These are phyloP conservation scores for Wallacemonas collosoma DNA, from an alignment of 208 protist species.

Conservation along the genomic window DNA sequence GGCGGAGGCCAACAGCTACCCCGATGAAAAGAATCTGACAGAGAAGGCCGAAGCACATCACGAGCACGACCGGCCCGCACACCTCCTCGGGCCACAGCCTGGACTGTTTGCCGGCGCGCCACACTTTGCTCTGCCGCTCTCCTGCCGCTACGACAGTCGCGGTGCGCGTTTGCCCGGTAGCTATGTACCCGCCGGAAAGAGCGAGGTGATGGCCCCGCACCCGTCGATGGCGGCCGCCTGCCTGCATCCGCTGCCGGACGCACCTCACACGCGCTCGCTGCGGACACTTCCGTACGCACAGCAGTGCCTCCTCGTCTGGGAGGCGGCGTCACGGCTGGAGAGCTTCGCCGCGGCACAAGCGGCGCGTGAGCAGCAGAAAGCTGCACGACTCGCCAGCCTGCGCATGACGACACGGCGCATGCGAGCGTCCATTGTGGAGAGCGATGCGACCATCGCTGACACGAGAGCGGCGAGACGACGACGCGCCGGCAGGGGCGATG, in stretches of 20 bases:
- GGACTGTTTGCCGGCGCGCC: neutral
- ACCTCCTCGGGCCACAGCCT: neutral
- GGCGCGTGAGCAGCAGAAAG: constrained; percentile 22
- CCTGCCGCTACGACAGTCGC: neutral
- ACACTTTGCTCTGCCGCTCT: constrained; percentile 2
- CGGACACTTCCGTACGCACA: constrained; percentile 61
- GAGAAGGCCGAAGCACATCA: too few relatives aligned
- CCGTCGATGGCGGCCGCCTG: neutral
- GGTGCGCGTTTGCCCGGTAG: neutral
- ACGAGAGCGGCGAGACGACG: neutral
- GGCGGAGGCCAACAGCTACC: too few relatives aligned
- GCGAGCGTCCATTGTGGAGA: constrained; percentile 33
- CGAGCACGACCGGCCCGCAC: neutral
- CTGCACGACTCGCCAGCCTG: constrained; percentile 18
- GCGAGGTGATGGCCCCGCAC: neutral
- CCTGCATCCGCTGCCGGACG: neutral
- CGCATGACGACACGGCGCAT: constrained; percentile 49
- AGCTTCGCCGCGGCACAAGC: constrained; percentile 18
- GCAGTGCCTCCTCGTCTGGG: constrained; percentile 78
- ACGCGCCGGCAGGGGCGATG: neutral
- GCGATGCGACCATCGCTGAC: neutral
- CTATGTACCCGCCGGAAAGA: neutral
- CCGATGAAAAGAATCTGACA: too few relatives aligned
- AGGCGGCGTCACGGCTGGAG: constrained; percentile 49
- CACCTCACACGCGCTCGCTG: constrained; percentile 23